Percentiles rank a stretch among this genome's conserved stretches.
Evolutionary conservation across 768 basidiomycete genomes (phyloP).

Genomic region (Rhodotorula babjevae): DNA sequence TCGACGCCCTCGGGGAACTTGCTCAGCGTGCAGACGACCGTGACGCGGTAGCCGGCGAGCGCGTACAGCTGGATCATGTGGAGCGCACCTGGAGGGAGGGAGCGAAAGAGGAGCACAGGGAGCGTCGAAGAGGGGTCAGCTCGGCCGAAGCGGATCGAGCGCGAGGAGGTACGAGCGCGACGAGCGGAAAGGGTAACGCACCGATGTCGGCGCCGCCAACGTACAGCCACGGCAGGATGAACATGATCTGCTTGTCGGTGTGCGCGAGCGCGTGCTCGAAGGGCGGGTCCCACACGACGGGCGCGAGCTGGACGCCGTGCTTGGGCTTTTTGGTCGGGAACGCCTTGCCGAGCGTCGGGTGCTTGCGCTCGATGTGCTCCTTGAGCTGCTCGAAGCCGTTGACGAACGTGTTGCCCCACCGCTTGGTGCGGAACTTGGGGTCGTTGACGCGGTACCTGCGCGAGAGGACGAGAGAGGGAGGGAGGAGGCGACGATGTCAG

Average conservation of each 20-base stretch:
- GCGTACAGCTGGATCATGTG: constrained; percentile 39
- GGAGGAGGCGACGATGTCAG: too few relatives aligned
- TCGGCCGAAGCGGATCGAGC: too few relatives aligned
- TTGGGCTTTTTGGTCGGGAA: constrained; percentile 22
- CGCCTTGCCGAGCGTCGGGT: constrained; percentile 2
- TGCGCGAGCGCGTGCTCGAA: constrained; percentile 21
- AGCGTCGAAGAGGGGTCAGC: too few relatives aligned
- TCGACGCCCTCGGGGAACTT: constrained; percentile 34
- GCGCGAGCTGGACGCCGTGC: constrained; percentile 29
- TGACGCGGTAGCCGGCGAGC: constrained; percentile 37
- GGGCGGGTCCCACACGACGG: constrained; percentile 27
- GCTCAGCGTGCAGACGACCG: constrained; percentile 37
- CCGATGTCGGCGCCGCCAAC: constrained; percentile 37
- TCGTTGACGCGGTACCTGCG: constrained; percentile 40
- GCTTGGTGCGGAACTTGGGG: constrained; percentile 20
- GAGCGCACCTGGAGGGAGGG: constrained; percentile 21
- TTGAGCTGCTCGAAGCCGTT: constrained; percentile 27
- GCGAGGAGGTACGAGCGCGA: too few relatives aligned
- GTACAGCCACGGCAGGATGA: constrained; percentile 37
- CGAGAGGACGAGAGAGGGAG: background rate
- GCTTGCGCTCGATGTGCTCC: constrained; percentile 26
- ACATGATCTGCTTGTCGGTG: constrained; percentile 30
- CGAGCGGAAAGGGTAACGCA: background rate
- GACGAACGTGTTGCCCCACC: constrained; percentile 39
- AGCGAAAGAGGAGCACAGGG: too few relatives aligned